phyloP scores from a whole-genome alignment of 768 basidiomycete genomes.

The Leccinum arenicola region DNA sequence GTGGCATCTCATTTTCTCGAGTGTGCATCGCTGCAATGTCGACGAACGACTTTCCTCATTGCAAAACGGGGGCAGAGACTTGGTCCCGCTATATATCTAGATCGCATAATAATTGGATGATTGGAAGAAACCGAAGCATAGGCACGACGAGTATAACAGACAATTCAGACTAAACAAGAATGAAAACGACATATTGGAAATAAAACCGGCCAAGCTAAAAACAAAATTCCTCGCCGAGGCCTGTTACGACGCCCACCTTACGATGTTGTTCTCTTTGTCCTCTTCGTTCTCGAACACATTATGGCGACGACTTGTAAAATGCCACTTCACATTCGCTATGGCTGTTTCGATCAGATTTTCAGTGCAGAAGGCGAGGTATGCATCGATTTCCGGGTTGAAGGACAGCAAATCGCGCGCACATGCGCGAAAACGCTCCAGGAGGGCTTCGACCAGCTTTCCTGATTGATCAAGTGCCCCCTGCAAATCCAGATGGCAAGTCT shows the following conservation, averaged over 20 bases:
- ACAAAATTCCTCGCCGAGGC: too few relatives aligned
- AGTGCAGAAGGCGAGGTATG: too few relatives aligned
- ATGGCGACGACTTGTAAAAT: not conserved
- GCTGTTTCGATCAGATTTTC: not conserved
- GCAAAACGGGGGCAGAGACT: too few relatives aligned
- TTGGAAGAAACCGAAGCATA: too few relatives aligned
- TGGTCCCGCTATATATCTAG: too few relatives aligned
- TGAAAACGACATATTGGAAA: not conserved
- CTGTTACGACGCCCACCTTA: not conserved
- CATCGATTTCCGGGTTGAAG: not conserved
- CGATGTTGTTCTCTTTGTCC: not conserved
- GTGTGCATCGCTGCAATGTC: too few relatives aligned
- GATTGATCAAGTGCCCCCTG: not conserved
- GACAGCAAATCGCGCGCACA: not conserved
- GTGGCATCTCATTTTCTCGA: too few relatives aligned
- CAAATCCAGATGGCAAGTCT: not conserved
- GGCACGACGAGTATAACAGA: too few relatives aligned
- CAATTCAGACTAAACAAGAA: too few relatives aligned
- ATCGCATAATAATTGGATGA: too few relatives aligned
- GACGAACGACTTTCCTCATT: too few relatives aligned
- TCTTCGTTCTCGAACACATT: not conserved
- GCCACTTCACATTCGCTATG: not conserved
- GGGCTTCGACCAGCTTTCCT: not conserved
- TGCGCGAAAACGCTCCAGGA: not conserved
- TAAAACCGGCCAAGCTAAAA: too few relatives aligned